Evolutionary conservation across 805 yeast species (phyloP), one percentile per base, ranked within the genome.

Genomic region (Suhomyces faveliae): DNA sequence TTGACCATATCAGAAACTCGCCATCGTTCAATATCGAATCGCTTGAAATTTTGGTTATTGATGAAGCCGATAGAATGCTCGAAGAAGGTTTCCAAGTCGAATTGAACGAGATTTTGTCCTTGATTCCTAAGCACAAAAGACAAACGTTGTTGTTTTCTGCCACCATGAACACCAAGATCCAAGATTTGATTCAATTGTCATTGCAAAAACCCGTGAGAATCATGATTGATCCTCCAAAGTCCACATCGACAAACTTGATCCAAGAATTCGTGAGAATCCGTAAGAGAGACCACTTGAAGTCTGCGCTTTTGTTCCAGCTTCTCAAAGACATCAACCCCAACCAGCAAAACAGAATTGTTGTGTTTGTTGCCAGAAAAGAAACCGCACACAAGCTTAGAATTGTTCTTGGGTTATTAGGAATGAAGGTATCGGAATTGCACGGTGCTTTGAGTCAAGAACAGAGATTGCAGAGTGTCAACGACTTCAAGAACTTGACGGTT

Each of bases 71-170:
- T 77, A 84, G 99, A 74, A 94, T 94, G 98, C 78, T 94, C 58
- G 99, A 94, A 66, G 99, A 94, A 70, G 99, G 99, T 62, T 94
- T 94, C 81, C 97, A 91, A 68, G 89, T 84, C 45, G 99, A 94
- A 69, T 75, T 94, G 56, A 85, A 89, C 15, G 99, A 94, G 66
- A 92, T 94, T 51, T 78, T 94, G 68, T 79, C 87, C 11, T 74
- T 92, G 46, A 76, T 95, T 54, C 99, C 99, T 23, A 72, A 70
- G 55, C 80, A 84, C 43, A 89, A 89, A 69, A 83, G 98, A 66
- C 99, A 94, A 70, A 92, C 97, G 0, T 71, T 94, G 73, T 73
- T 94, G 58, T 94, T 91, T 60, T 94, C 99, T 29, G 99, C 99
- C 40, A 94, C 99, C 7, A 94, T 94, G 98, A 94, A 90, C 67